These are phyloP conservation scores for Epichloe typhina DNA, from an alignment of 2,329 filamentous ascomycete genomes.

Conservation along the genomic window DNA sequence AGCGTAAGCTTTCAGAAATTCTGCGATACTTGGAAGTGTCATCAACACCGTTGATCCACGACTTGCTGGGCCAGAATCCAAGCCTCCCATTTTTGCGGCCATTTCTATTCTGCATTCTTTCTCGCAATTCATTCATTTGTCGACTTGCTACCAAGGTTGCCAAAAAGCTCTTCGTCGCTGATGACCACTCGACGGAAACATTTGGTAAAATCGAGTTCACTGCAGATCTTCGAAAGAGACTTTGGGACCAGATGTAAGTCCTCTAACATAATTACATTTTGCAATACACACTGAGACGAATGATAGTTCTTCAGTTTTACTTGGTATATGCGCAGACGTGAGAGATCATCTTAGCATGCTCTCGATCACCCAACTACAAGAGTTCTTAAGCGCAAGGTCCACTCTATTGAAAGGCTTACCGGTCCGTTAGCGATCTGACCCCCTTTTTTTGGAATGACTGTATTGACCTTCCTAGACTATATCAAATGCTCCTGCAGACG, in stretches of 20 bases:
- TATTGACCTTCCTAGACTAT: conserved; percentile 32
- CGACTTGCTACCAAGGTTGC: conserved; percentile 34
- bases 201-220: conserved; percentile 14
- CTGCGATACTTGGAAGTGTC: conserved; percentile 44
- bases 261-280: not conserved
- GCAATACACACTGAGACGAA: not conserved
- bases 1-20: conserved; percentile 21
- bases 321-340: conserved; percentile 36
- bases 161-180: conserved; percentile 29
- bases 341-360: conserved; percentile 28
- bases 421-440: conserved; percentile 20
- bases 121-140: conserved; percentile 35
- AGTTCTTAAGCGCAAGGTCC: conserved; percentile 43
- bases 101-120: conserved; percentile 41
- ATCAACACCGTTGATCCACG: conserved; percentile 21
- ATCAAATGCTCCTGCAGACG: conserved; percentile 37
- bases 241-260: conserved; percentile 42
- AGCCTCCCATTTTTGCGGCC: conserved; percentile 29
- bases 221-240: conserved; percentile 21
- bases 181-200: conserved; percentile 16
- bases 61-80: conserved; percentile 14
- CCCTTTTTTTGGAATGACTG: not conserved
- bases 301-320: conserved; percentile 24
- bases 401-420: conserved; percentile 36
- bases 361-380: conserved; percentile 34